Base-by-base conservation (phyloP, 2,329 filamentous ascomycete genomes). In the Pezicula neosporulosa region DNA sequence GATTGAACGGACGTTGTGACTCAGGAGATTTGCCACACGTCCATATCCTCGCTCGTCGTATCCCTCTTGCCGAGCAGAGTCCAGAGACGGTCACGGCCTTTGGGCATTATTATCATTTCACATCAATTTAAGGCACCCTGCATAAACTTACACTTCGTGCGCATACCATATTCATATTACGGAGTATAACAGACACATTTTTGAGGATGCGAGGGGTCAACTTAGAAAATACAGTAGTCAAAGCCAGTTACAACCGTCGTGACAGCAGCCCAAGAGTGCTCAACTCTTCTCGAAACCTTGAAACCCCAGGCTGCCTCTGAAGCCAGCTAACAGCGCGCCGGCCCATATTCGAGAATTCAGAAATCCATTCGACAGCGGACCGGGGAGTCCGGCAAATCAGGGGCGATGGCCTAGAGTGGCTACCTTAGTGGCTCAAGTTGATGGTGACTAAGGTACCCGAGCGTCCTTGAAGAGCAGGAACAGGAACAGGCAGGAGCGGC, bases 401-500 rank as follows among this genome's bases (percentile, higher is more conserved):
- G 30, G 30, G 30, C 30, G 30, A 33, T 33, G 30, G 30, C 21
- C 46, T 43, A 43, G n/a, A 44, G 18, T 48, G 47, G 58, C 36
- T 56, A 54, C 54, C n/a, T 24, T 24, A 24, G 24, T 24, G 24
- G 24, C 24, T 24, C 24, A 24, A 4, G 24, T 24, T 24, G 24
- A 24, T 24, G 24, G 24, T 24, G 24, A 24, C 24, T 24, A 42
- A 56, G 52, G 51, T 58, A 58, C 56, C 50, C 50, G 54, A 58
- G 36, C 54, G 45, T 30, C 16, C 39, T 41, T n/a, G 9, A n/a
- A 18, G 35, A 28, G 33, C 46, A 56, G 46, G 48, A 50, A 52
- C 46, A 56, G 46, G 48, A 50, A 52, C 42, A 33, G 37, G 28
- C 45, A 47, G 38, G 46, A 43, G 27, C 44, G 27, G 13, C 21